These are phyloP conservation scores for Mangifera indica DNA, from an alignment of 345 rosid genomes.

Conservation along the genomic window DNA sequence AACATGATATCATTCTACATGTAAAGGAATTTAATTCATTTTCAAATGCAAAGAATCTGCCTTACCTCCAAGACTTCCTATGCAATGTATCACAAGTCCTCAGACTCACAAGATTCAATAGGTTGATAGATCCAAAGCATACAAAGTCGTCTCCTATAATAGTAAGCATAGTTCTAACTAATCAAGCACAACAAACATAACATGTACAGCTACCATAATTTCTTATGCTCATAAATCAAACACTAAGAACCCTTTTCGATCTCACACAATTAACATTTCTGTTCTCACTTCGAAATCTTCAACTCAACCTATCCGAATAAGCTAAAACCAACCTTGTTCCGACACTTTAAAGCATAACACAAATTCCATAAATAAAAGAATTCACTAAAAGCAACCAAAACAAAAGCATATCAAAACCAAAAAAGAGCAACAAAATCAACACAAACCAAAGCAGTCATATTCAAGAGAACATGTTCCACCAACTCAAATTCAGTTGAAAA, in stretches of 20 bases:
- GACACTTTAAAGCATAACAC: neutral
- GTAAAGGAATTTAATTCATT: neutral
- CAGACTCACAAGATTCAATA: neutral
- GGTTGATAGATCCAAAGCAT: neutral
- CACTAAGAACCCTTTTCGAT: neutral
- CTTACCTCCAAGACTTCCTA: neutral
- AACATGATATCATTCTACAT: neutral
- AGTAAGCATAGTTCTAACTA: neutral
- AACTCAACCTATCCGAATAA: conserved; percentile 2
- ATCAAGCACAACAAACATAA: neutral
- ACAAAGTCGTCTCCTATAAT: no score
- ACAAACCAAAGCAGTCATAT: neutral
- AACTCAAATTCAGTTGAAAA: neutral
- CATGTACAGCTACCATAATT: neutral
- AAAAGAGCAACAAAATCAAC: neutral
- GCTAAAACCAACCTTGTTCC: conserved; percentile 10
- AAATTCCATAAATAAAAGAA: neutral
- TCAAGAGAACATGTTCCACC: neutral
- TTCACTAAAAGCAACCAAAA: neutral
- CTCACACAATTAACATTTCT: no score
- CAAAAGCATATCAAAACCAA: neutral
- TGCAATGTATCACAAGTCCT: neutral
- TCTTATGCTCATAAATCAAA: neutral
- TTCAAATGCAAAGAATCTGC: neutral
- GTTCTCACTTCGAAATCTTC: neutral